These are phyloP conservation scores for Paramecium sonneborni DNA, from an alignment of 73 alveolate species.

Conservation along the genomic window DNA sequence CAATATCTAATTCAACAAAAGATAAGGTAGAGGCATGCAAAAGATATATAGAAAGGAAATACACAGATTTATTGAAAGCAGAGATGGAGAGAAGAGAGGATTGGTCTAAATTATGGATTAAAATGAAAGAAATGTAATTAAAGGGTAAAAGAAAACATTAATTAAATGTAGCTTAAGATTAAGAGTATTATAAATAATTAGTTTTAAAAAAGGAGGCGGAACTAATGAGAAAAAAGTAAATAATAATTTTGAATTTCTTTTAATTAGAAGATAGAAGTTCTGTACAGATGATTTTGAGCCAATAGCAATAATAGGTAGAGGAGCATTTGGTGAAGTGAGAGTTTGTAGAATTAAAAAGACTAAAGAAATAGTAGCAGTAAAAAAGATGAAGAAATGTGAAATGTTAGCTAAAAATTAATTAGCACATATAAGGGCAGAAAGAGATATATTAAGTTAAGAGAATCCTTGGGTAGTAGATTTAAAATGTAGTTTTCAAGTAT, in stretches of 20 bases:
- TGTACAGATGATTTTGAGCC: constrained; percentile 79
- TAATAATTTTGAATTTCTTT: neutral
- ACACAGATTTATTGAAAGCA: neutral
- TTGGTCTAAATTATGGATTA: neutral
- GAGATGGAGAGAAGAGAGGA: constrained; percentile 60
- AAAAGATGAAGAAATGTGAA: constrained; percentile 77
- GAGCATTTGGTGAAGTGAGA: constrained; percentile 84
- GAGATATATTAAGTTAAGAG: constrained; percentile 72
- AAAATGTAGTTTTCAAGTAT: constrained; percentile 76
- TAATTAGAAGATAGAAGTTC: constrained; percentile 64
- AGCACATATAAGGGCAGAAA: constrained; percentile 81
- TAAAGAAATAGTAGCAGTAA: constrained; percentile 77
- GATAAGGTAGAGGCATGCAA: constrained; percentile 69
- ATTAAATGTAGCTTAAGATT: constrained; percentile 1
- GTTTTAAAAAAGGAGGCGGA: constrained; percentile 29
- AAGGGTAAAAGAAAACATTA: neutral
- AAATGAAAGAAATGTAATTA: constrained; percentile 31
- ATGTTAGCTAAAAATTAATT: constrained; percentile 78
- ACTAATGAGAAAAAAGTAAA: constrained; percentile 46
- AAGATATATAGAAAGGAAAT: constrained; percentile 58
- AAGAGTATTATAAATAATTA: neutral
- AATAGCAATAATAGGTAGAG: constrained; percentile 79
- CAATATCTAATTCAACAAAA: constrained; percentile 59
- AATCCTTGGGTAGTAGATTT: constrained; percentile 83
- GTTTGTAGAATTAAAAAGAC: constrained; percentile 75